A percentile compares a stretch with the other conserved stretches of the same genome.
Conservation (phyloP, 2,329 filamentous ascomycete species). For the Lasiodiplodia hormozganensis region DNA sequence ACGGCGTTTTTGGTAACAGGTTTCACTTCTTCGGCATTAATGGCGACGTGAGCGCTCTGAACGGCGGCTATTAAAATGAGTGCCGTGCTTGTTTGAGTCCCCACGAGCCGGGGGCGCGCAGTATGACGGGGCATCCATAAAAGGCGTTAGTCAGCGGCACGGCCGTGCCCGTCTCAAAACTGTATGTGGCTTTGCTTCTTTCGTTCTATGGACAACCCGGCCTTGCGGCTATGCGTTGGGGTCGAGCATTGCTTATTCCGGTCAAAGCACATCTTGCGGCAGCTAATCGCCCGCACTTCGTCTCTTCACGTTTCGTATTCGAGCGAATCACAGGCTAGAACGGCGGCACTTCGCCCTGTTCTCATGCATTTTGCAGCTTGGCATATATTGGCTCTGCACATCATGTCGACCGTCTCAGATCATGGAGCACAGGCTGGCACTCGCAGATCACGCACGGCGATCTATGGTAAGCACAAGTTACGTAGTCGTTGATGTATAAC, state of each 20-base stretch:
- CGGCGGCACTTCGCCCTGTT: conserved; percentile 1
- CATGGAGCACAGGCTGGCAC: conserved; percentile 7
- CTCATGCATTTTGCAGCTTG: conserved; percentile 19
- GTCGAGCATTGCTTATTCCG: conserved; percentile 19
- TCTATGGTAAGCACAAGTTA: not conserved
- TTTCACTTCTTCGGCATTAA: conserved; percentile 56
- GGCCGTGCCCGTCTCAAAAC: conserved; percentile 9
- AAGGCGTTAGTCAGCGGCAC: conserved; percentile 24
- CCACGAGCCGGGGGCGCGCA: not conserved
- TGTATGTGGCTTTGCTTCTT: conserved; percentile 25
- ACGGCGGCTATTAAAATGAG: conserved; percentile 26
- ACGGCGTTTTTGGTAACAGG: conserved; percentile 35
- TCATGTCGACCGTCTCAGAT: conserved; percentile 7
- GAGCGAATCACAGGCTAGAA: not conserved
- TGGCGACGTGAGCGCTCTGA: conserved; percentile 41
- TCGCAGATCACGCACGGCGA: conserved; percentile 9
- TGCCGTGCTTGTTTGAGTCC: conserved; percentile 5
- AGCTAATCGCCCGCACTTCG: conserved; percentile 8
- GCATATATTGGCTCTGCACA: conserved; percentile 16
- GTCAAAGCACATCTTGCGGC: conserved; percentile 20
- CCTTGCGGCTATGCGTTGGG: conserved; percentile 23
- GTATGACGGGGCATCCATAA: conserved; percentile 17
- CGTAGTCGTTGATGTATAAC: conserved; percentile 6
- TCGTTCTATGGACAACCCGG: conserved; percentile 22
- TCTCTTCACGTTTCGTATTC: conserved; percentile 14